These are phyloP conservation scores for Aechmea fasciata DNA, from an alignment of 176 grass and related monocot species.

Conservation along the genomic window DNA sequence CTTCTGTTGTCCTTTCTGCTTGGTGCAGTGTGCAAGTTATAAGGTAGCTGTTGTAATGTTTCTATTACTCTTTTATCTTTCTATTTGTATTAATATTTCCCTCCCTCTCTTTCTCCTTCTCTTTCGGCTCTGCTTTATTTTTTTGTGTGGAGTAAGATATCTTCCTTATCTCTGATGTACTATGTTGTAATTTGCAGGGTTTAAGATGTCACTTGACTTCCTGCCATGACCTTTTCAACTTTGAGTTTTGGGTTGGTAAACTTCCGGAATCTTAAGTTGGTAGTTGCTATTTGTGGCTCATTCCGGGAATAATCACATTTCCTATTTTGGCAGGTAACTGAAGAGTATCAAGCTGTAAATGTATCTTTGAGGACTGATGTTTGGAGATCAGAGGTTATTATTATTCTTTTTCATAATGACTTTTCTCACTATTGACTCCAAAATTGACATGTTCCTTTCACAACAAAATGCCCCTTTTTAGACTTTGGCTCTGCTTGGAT, in stretches of 20 bases:
- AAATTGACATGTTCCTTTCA: too few species aligned
- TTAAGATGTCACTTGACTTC: constrained; percentile 73
- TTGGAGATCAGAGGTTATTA: constrained; percentile 57
- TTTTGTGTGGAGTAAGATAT: constrained; percentile 6
- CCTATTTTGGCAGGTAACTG: constrained; percentile 57
- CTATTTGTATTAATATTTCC: neutral
- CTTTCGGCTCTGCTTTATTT: constrained; percentile 8
- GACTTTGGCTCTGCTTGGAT: too few species aligned
- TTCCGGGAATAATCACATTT: constrained; percentile 22
- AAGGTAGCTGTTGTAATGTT: constrained; percentile 46
- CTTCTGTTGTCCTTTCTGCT: constrained; percentile 93
- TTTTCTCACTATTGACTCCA: too few species aligned
- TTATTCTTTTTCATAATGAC: neutral
- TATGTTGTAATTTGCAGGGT: constrained; percentile 47
- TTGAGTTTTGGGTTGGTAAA: constrained; percentile 97
- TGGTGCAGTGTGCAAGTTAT: constrained; percentile 77
- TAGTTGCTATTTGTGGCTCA: constrained; percentile 14
- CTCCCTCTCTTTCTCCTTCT: neutral
- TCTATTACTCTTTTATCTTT: neutral
- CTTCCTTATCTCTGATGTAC: constrained; percentile 7
- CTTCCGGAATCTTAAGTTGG: constrained; percentile 30
- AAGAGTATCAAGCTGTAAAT: constrained; percentile 80
- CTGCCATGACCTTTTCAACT: constrained; percentile 90
- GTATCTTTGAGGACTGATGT: constrained; percentile 67
- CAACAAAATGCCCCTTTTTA: too few species aligned